These are phyloP conservation scores for Trichoderma oligosporum DNA, from an alignment of 2,329 filamentous ascomycete species.

Conservation along the genomic window DNA sequence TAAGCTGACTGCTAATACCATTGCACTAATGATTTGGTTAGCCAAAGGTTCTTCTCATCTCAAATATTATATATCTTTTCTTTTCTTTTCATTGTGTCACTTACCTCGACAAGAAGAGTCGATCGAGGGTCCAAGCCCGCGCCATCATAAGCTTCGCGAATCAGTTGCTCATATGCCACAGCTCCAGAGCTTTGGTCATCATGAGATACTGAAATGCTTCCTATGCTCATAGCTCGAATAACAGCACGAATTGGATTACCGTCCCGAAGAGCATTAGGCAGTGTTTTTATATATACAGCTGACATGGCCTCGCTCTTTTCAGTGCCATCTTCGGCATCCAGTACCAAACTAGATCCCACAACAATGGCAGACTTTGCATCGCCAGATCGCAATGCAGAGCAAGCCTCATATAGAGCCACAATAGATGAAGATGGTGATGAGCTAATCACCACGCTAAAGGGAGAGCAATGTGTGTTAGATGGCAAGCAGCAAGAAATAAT, in stretches of 20 bases:
- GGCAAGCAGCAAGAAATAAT: too few relatives aligned
- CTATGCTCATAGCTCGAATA: slow-evolving; percentile 30
- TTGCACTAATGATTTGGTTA: neutral
- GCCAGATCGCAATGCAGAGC: slow-evolving; percentile 10
- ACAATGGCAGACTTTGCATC: slow-evolving; percentile 11
- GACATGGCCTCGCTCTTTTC: slow-evolving; percentile 36
- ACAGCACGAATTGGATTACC: slow-evolving; percentile 37
- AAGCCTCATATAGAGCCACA: slow-evolving; percentile 18
- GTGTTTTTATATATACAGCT: slow-evolving; percentile 39
- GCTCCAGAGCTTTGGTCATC: neutral
- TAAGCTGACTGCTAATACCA: neutral
- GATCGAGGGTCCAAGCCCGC: neutral
- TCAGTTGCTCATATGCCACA: neutral
- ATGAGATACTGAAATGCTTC: slow-evolving; percentile 31
- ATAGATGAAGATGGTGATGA: neutral
- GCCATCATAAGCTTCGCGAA: slow-evolving; percentile 3
- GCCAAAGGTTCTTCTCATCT: neutral
- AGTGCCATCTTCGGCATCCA: neutral
- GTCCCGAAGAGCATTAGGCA: slow-evolving; percentile 39
- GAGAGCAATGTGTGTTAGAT: neutral
- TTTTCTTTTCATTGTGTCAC: slow-evolving; percentile 11
- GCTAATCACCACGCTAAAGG: neutral
- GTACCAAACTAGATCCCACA: neutral
- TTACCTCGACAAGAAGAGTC: slow-evolving; percentile 17
- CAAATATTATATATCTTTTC: neutral